Base-by-base conservation (phyloP, 805 yeast species). In the Spencermartinsiella europaea region DNA sequence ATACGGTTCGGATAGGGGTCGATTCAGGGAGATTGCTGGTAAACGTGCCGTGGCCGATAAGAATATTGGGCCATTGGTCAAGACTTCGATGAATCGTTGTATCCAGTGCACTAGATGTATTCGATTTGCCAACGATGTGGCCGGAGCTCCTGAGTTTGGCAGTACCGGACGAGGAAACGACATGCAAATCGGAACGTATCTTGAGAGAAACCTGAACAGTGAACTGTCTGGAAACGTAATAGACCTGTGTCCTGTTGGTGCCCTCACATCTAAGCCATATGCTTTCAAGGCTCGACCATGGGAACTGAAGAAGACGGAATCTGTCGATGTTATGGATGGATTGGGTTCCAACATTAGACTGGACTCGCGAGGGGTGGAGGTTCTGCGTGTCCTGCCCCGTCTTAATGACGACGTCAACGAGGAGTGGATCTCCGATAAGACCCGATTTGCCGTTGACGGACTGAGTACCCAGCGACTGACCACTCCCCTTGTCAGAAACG, bases 271-370 rank as follows among this genome's bases (percentile, higher is more conserved):
- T 22, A 87, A 87, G 68, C 95, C 95, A 21, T 86, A 86, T 60
- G 89, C 95, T n/a, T 86, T 86, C 75, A 81, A 79, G 63, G 95
- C 95, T 14, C 78, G 95, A 64, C 95, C 95, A 25, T 86, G 95
- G 95, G 95, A 86, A 69, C 76, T 87, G 64, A 86, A 85, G 72
- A 80, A 85, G 73, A 85, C 95, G 40, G 95, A 86, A 67, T 75
- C 91, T 44, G 76, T 86, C 57, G 95, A 86, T 65, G 93, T 86
- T 12, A 67, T 80, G 70, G 95, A 86, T 66, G 95, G 81, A 19
- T 64, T 86, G 33, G 95, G 95, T 21, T 82, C 91, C 37, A 84
- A 81, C 60, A 77, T 86, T 54, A 76, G 95, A 64, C 88, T 86
- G 45, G 95, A 86, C 66, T 79, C 91, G 44, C 77, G 93, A 67